Evolutionary conservation across 257 asterid species (phyloP), one percentile per base, ranked within the genome.

Genomic region (Hygrophila difformis): DNA sequence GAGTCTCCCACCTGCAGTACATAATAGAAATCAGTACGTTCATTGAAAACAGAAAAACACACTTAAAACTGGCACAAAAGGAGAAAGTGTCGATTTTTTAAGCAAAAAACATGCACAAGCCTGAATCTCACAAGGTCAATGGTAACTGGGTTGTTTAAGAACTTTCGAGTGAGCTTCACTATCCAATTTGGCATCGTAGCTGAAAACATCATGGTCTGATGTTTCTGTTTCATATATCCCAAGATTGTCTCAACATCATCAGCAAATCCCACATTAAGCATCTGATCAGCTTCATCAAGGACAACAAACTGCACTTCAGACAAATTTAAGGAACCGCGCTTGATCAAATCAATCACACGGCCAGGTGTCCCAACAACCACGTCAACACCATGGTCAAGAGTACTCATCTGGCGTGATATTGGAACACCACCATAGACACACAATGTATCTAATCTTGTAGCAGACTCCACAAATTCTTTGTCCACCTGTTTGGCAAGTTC

Each of bases 221-320:
- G 31, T 8, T 26, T 26, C 31, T 26, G 31, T 3, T 5, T 26
- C 8, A 0, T 26, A 26, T 26, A 26, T 26, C 31, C 31, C 31
- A 26, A 26, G 4, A 26, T 26, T 0, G 1, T 26, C 31, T 26
- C 31, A 26, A 26, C 31, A 26, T 26, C 31, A 26, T 26, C 31
- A 26, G 1, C 31, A 26, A 26, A 26, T 26, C 31, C 97, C 43
- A 87, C 93, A 33, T 80, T 87, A 64, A 87, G 97, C 94, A 87
- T 87, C 71, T 87, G 94, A 71, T 82, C 97, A 55, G 87, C 94
- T 66, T 87, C 97, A 63, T 87, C 94, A 31, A 87, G 81, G 62
- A 87, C 85, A 44, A 80, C 77, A 60, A 79, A 87, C 63, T 76
- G 67, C 19, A 87, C 75, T 57, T 82, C 81, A 0, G 78, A 21